Percentiles rank a stretch among this genome's conserved stretches.
These are phyloP conservation scores for Thelephora ganbajun DNA, from an alignment of 768 basidiomycete genomes.

Conservation along the genomic window DNA sequence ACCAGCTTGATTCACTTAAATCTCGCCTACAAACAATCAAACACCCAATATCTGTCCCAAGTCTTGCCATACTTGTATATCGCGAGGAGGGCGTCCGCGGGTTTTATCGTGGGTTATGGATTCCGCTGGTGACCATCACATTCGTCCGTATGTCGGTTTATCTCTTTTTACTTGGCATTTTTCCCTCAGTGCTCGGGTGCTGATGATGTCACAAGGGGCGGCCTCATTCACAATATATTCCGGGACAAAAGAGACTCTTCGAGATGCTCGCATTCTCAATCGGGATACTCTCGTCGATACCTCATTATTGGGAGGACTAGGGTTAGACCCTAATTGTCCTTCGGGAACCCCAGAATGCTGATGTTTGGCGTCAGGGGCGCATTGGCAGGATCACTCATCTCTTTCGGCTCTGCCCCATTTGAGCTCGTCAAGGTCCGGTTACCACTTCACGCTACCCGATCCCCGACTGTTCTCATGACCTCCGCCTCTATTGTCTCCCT, in stretches of 20 bases:
- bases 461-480: not conserved
- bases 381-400: conserved; percentile 80
- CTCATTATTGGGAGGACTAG: conserved; percentile 63
- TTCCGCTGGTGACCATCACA: conserved; percentile 90
- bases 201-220: conserved; percentile 39
- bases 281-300: conserved; percentile 52
- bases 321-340: conserved; percentile 8
- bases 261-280: conserved; percentile 41
- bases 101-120: conserved; percentile 84
- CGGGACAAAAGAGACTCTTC: conserved; percentile 63
- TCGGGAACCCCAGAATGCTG: not conserved
- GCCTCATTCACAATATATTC: conserved; percentile 88
- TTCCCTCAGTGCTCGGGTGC: conserved; percentile 2
- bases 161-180: conserved; percentile 1
- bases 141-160: conserved; percentile 68
- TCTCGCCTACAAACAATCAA: conserved; percentile 82
- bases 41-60: conserved; percentile 57
- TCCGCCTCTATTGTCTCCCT: not conserved
- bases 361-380: conserved; percentile 40
- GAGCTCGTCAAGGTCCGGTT: conserved; percentile 80
- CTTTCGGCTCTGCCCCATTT: conserved; percentile 83
- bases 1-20: conserved; percentile 85
- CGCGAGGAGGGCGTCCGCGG: conserved; percentile 78
- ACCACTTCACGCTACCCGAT: not conserved
- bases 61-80: conserved; percentile 59